Percentiles rank a stretch among this genome's conserved stretches.
phyloP scores from a whole-genome alignment of 108 stramenopile genomes.

The Nitzschia sp. region DNA sequence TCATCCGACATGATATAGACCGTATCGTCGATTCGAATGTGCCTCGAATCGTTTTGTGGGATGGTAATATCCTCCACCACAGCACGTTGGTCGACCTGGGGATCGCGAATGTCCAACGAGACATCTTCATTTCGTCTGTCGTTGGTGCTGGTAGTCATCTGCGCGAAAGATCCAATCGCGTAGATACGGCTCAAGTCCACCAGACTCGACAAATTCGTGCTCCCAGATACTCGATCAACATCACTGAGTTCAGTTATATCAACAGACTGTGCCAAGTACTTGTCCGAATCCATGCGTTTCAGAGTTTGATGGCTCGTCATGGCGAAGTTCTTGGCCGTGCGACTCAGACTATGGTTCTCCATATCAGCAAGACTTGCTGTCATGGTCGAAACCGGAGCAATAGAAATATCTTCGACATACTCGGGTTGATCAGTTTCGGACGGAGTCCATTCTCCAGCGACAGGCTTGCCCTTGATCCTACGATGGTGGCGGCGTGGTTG shows the following conservation, averaged over 20 bases:
- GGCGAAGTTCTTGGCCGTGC: not conserved
- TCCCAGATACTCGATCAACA: slow-evolving; percentile 22
- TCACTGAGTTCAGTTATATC: slow-evolving; percentile 20
- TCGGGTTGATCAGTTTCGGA: not conserved
- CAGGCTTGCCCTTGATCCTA: not conserved
- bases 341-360: slow-evolving; percentile 4
- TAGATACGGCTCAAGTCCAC: slow-evolving; percentile 23
- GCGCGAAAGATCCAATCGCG: not conserved
- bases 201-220: slow-evolving; percentile 16
- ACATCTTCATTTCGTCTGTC: not conserved
- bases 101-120: no score
- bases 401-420: not conserved
- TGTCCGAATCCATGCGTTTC: slow-evolving; percentile 3
- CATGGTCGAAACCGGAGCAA: slow-evolving; percentile 5
- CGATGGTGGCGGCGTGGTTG: not conserved
- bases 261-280: slow-evolving; percentile 9
- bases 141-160: not conserved
- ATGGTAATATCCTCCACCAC: no score
- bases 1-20: slow-evolving; percentile 2
- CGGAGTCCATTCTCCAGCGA: not conserved
- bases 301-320: not conserved
- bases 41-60: no score
- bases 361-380: slow-evolving; percentile 16
- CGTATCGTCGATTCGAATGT: not conserved
- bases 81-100: no score